A percentile compares a stretch with the other conserved stretches of the same genome.
phyloP scores from a whole-genome alignment of 257 asterid species.

The Lantana camara region DNA sequence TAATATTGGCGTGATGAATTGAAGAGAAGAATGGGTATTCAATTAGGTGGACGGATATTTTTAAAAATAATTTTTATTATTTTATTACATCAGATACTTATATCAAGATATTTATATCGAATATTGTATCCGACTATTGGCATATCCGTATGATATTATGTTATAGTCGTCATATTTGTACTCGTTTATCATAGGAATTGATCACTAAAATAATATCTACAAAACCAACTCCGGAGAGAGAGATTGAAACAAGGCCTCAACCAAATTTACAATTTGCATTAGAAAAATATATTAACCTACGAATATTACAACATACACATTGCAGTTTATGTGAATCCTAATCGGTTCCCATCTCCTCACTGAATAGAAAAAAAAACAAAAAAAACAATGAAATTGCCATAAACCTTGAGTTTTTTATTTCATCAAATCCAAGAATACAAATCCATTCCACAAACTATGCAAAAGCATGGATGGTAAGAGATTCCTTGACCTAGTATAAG shows the following conservation, averaged over 20 bases:
- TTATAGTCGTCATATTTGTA: too few relatives aligned
- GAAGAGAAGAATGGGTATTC: too few relatives aligned
- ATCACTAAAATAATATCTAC: too few relatives aligned
- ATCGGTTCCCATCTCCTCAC: constrained; percentile 10
- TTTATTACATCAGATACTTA: too few relatives aligned
- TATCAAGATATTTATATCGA: too few relatives aligned
- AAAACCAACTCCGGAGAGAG: background rate
- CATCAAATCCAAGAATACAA: constrained; percentile 92
- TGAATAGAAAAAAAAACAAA: too few relatives aligned
- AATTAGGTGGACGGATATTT: too few relatives aligned
- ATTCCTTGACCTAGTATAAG: constrained; percentile 85
- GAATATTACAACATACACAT: constrained; percentile 32
- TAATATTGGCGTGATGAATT: too few relatives aligned
- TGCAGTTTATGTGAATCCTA: constrained; percentile 8
- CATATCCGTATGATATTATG: too few relatives aligned
- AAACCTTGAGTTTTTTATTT: constrained; percentile 41
- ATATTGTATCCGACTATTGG: too few relatives aligned
- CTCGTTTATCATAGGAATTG: too few relatives aligned
- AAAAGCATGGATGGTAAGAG: constrained; percentile 80
- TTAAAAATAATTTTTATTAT: too few relatives aligned
- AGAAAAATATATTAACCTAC: constrained; percentile 23
- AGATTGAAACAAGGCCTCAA: constrained; percentile 22
- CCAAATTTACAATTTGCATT: constrained; percentile 37
- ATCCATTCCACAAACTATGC: constrained; percentile 96
- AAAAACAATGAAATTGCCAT: constrained; percentile 12